Evolutionary conservation across 169 alveolate species (phyloP), one percentile per base, ranked within the genome.

Genomic region (Condylostoma magnum): DNA sequence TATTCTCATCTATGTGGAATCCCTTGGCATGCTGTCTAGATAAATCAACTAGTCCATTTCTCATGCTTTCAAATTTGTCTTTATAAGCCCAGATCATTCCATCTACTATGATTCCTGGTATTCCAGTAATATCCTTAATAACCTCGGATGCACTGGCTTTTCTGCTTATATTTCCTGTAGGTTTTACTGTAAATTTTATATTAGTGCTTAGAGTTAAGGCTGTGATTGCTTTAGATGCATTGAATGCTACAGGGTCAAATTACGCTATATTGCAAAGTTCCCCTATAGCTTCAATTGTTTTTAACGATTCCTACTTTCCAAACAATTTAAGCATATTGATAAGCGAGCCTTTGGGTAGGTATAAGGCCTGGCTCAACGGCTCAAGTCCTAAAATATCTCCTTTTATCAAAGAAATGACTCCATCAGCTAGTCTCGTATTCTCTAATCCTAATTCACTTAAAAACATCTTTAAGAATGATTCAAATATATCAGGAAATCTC

Each of bases 321-420:
- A 51, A 51, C 60, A 51, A 51, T 20, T 25, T n/a, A 12, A 51
- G n/a, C 48, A 51, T 18, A n/a, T 2, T 18, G 1, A 33, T n/a
- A n/a, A 51, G 15, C 25, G 60, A 51, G 44, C 25, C 15, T 18
- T 25, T 25, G 10, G 15, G 15, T 10, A 51, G 25, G 2, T 33
- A 25, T 22, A 51, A 51, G 25, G 60, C 60, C 25, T 51, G n/a
- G 12, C 60, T 33, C 18, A 51, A 25, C 22, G 60, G 60, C 60
- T 51, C 60, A 18, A 51, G 31, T 1, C 31, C 60, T 51, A 33
- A 51, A 18, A 25, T 10, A 1, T 51, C 31, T n/a, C 25, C 33
- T n/a, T n/a, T 51, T 18, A 51, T 33, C n/a, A n/a, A 51, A 2
- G 18, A 18, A n/a, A 51, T 33, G 12, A 51, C 25, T 51, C 37